A percentile compares a stretch with the other conserved stretches of the same genome.
phyloP scores from a whole-genome alignment of 345 rosid genomes.

The Moricandia moricandioides region DNA sequence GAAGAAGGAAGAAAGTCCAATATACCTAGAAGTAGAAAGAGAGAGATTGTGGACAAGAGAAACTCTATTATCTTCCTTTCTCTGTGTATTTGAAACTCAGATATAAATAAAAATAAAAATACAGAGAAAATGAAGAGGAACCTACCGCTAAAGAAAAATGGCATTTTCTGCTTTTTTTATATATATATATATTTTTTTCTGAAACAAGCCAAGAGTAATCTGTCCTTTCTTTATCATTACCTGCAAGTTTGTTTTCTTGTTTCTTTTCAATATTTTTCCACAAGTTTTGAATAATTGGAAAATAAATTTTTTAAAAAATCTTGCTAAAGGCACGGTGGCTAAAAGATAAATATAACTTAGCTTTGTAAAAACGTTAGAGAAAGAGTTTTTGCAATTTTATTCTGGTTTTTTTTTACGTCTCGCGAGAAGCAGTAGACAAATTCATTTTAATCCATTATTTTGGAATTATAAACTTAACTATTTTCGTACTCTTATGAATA shows the following conservation, averaged over 20 bases:
- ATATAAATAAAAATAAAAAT: neutral
- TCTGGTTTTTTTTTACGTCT: neutral
- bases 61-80: conserved; percentile 32
- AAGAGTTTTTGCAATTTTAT: neutral
- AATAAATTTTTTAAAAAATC: neutral
- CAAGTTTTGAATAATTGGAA: neutral
- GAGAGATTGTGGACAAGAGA: neutral
- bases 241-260: conserved; percentile 21
- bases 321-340: neutral
- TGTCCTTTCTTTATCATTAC: conserved; percentile 42
- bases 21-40: conserved; percentile 26
- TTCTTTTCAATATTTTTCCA: too few relatives aligned
- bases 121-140: conserved; percentile 7
- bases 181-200: neutral
- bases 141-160: conserved; percentile 37
- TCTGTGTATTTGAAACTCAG: conserved; percentile 36
- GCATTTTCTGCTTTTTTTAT: conserved; percentile 22
- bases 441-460: conserved; percentile 4
- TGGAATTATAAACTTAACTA: conserved; percentile 17
- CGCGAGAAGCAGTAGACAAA: neutral
- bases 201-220: conserved; percentile 1
- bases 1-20: neutral
- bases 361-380: neutral
- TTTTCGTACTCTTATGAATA: conserved; percentile 2
- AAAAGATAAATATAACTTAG: neutral